phyloP scores from a whole-genome alignment of 164 flowering plant genomes.

The Macadamia tetraphylla region DNA sequence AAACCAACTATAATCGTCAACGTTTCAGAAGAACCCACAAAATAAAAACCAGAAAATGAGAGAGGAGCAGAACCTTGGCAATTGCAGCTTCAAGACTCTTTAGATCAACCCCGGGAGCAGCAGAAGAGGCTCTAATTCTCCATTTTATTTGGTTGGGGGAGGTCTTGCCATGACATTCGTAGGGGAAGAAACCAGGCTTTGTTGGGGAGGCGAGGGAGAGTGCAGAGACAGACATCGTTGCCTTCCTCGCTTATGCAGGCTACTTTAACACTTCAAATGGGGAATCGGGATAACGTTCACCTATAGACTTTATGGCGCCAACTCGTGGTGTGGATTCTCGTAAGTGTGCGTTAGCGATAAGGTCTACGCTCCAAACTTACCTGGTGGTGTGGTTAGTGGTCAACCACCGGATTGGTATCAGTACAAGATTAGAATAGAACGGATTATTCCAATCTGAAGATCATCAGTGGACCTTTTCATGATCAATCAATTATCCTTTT shows the following conservation, averaged over 20 bases:
- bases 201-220: slow-evolving; percentile 14
- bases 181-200: neutral
- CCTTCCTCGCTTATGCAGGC: neutral
- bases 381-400: too few species aligned
- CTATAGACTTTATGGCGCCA: too few species aligned
- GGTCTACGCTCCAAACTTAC: too few species aligned
- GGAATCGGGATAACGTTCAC: slow-evolving; percentile 13
- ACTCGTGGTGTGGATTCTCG: too few species aligned
- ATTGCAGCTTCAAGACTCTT: slow-evolving; percentile 64
- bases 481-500: too few species aligned
- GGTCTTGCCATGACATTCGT: neutral
- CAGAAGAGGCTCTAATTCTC: slow-evolving; percentile 49
- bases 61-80: slow-evolving; percentile 38
- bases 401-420: too few species aligned
- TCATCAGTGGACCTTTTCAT: too few species aligned
- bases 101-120: slow-evolving; percentile 58
- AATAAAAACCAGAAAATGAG: neutral
- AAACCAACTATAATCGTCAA: too few species aligned
- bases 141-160: slow-evolving; percentile 14
- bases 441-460: too few species aligned
- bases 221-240: slow-evolving; percentile 21
- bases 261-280: neutral
- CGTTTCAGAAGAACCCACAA: neutral
- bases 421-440: too few species aligned
- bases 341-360: too few species aligned